Base-by-base conservation (phyloP, 768 basidiomycete genomes). In the Sarcodon sp. region DNA sequence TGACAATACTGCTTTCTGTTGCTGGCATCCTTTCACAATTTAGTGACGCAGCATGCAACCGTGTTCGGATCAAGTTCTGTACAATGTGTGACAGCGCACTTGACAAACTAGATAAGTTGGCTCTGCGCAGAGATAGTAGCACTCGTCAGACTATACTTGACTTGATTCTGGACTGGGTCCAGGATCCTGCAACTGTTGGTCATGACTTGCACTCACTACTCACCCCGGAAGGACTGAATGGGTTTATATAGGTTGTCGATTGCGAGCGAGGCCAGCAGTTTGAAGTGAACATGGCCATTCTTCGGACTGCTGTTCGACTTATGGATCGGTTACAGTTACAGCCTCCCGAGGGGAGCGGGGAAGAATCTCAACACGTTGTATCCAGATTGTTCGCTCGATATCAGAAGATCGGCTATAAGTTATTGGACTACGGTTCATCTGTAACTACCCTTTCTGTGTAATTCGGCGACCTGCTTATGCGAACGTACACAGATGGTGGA, bases 331-430 rank as follows among this genome's bases (percentile, higher is more conserved):
- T 94, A 7, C 76, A 82, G 46, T 68, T 96, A 16, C 70, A 74
- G 46, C 68, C 75, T 4, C 64, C 74, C 3, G 84, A 72, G n/a
- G 67, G 64, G 13, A 65, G 75, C 33, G 73, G 76, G 12, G 77
- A 86, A 51, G 84, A 86, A 51, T 66, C 73, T 21, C 69, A 72
- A 0, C 83, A 87, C 57, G 77, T 79, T 8, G 75, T 86, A 13
- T 82, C 87, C 1, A 70, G 90, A 21, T 62, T 89, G 27, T 93
- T 93, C 66, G 80, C 81, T 56, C 80, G 79, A 47, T 89, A 91
- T 56, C 79, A 83, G 31, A 70, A 68, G 11, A 69, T 80, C 18
- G 69, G 93, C 39, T 66, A 85, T 31, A 72, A 74, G 53, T 76
- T 76, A 4, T 66, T 86, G 43, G 76, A 79, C 32, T 61, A 70